Base-by-base conservation (phyloP, 2,329 filamentous ascomycete genomes). In the Neocatenulostroma microsporum region DNA sequence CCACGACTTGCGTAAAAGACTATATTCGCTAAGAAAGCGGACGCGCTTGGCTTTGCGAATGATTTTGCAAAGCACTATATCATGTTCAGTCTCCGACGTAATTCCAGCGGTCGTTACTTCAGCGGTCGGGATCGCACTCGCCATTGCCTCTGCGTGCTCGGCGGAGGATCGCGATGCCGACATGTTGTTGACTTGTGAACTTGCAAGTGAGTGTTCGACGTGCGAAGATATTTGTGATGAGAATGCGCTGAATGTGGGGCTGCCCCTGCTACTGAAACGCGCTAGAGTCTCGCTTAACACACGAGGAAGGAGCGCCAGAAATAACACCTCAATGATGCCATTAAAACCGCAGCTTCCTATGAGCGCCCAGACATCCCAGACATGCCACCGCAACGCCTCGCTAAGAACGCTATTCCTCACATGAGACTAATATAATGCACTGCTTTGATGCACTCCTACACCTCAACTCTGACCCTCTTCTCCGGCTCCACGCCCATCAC, bases 381-480 rank as follows among this genome's bases (percentile, higher is more conserved):
- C n/a, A n/a, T n/a, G n/a, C n/a, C n/a, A n/a, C n/a, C n/a, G n/a
- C 33, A 47, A 47, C 45, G 40, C 45, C 45, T 41, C 45, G 45
- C 45, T 47, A 26, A 39, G 34, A 45, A 45, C 42, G 45, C 45
- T 17, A 46, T 34, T 28, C 37, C 34, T 9, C 23, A 8, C 24
- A 27, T 19, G 24, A 29, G 26, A 34, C 26, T n/a, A n/a, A 37
- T 11, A 20, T 15, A 33, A 15, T 12, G 4, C 34, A 32, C 21
- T 2, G 15, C 18, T 21, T 12, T 13, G 21, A 27, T 30, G 9
- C 21, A 24, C 28, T 49, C 28, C n/a, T n/a, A 52, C 21, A 30
- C 42, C 23, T 45, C 42, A 15, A 54, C 36, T 41, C 43, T 55
- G 18, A 35, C 34, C 38, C 46, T 47, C 45, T 56, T 56, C 8